These are phyloP conservation scores for Trichocladium uniseriatum DNA, from an alignment of 495 filamentous ascomycete species.

Conservation along the genomic window DNA sequence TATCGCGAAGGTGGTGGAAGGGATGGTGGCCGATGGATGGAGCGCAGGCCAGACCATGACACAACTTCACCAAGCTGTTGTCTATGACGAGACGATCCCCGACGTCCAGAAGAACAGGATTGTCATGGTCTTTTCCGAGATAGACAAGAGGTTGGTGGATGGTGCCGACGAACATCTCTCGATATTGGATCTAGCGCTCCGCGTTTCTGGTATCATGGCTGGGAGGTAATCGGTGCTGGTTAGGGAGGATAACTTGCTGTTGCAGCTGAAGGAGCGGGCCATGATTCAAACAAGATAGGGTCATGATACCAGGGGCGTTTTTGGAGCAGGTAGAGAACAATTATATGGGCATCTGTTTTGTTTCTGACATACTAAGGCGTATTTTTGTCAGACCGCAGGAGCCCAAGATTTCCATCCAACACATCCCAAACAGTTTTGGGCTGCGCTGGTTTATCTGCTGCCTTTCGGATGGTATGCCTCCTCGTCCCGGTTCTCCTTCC, in stretches of 20 bases:
- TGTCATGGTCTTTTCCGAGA: constrained; percentile 77
- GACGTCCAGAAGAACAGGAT: constrained; percentile 88
- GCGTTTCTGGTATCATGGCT: constrained; percentile 67
- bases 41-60: constrained; percentile 81
- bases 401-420: constrained; percentile 38
- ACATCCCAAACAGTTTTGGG: constrained; percentile 32
- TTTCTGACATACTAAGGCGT: constrained; percentile 4
- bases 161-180: constrained; percentile 94
- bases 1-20: constrained; percentile 68
- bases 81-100: constrained; percentile 74
- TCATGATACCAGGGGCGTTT: constrained; percentile 10
- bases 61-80: constrained; percentile 72
- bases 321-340: constrained; percentile 2
- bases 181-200: constrained; percentile 73
- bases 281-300: neutral
- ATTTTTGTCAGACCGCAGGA: constrained; percentile 24
- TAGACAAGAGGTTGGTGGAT: constrained; percentile 91
- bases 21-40: constrained; percentile 96
- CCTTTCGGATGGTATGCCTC: constrained; percentile 22
- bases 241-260: neutral
- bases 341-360: neutral
- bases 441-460: constrained; percentile 15
- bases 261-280: neutral
- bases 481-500: constrained; percentile 13
- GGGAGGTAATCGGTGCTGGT: constrained; percentile 20